These are phyloP conservation scores for Auricularia sp. DNA, from an alignment of 768 basidiomycete genomes.

Conservation along the genomic window DNA sequence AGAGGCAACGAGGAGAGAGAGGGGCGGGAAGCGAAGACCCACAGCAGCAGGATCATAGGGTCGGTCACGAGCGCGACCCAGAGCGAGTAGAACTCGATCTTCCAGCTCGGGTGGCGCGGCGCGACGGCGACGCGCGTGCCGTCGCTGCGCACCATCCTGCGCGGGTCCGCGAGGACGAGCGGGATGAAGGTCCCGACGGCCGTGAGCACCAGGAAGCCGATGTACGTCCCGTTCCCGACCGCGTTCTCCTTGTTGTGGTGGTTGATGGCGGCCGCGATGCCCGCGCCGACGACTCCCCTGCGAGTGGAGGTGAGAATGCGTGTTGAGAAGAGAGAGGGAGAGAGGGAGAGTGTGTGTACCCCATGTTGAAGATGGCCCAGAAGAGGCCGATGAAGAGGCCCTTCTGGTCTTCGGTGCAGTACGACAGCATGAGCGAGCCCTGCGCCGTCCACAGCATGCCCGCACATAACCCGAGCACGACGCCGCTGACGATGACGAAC, in stretches of 20 bases:
- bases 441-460: conserved; percentile 74
- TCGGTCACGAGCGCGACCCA: conserved; percentile 60
- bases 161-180: conserved; percentile 59
- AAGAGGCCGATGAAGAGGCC: conserved; percentile 69
- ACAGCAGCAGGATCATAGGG: conserved; percentile 55
- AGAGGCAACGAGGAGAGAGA: not conserved
- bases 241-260: conserved; percentile 7
- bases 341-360: conserved; percentile 17
- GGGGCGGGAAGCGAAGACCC: not conserved
- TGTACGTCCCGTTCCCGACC: conserved; percentile 33
- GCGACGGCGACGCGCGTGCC: conserved; percentile 51
- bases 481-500: conserved; percentile 65
- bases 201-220: conserved; percentile 65
- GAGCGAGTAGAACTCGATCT: conserved; percentile 58
- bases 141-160: conserved; percentile 63
- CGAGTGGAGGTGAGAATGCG: conserved; percentile 26
- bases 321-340: conserved; percentile 3
- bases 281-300: conserved; percentile 13
- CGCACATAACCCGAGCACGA: conserved; percentile 63
- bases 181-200: conserved; percentile 58
- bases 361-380: conserved; percentile 78
- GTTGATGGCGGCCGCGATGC: conserved; percentile 13
- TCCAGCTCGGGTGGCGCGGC: conserved; percentile 66
- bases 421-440: conserved; percentile 76
- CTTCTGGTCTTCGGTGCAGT: conserved; percentile 72